A percentile compares a stretch with the other conserved stretches of the same genome.
Conservation (phyloP, 192 early-diverging fungal genomes). For the Chytriomyces hyalinus region DNA sequence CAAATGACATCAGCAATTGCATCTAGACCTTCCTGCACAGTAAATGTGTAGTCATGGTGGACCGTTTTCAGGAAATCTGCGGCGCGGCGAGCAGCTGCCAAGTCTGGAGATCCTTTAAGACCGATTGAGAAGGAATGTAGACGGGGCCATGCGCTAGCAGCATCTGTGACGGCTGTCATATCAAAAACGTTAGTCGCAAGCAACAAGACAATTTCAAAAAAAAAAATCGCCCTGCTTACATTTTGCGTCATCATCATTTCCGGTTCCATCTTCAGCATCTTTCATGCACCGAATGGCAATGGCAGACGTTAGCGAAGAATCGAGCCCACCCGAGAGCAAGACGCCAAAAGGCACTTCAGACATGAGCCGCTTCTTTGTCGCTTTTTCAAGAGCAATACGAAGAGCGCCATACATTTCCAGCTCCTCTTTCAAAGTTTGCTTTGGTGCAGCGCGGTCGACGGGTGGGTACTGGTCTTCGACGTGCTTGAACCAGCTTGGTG, state of each 20-base stretch:
- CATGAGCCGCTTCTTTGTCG: slow-evolving; percentile 97
- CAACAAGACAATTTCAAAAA: slow-evolving; percentile 6
- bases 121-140: slow-evolving; percentile 98
- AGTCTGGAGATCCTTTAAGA: slow-evolving; percentile 90
- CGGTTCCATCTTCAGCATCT: slow-evolving; percentile 45
- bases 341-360: slow-evolving; percentile 98
- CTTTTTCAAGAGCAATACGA: slow-evolving; percentile 79
- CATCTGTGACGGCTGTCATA: slow-evolving; percentile 60
- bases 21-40: slow-evolving; percentile 93
- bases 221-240: slow-evolving; percentile 40
- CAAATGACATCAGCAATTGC: slow-evolving; percentile 94
- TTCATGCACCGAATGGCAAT: slow-evolving; percentile 77
- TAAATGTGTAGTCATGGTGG: slow-evolving; percentile 97
- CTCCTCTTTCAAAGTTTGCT: slow-evolving; percentile 62
- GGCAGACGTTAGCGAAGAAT: slow-evolving; percentile 92
- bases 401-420: slow-evolving; percentile 70
- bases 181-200: slow-evolving; percentile 1
- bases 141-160: slow-evolving; percentile 73
- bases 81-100: slow-evolving; percentile 85
- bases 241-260: slow-evolving; percentile 65
- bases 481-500: slow-evolving; percentile 85
- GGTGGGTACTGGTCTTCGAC: slow-evolving; percentile 38
- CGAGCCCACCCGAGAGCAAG: slow-evolving; percentile 90
- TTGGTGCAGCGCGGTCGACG: slow-evolving; percentile 54
- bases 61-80: slow-evolving; percentile 89